These are phyloP conservation scores for Citrus mangshanensis DNA, from an alignment of 345 rosid genomes.

Conservation along the genomic window DNA sequence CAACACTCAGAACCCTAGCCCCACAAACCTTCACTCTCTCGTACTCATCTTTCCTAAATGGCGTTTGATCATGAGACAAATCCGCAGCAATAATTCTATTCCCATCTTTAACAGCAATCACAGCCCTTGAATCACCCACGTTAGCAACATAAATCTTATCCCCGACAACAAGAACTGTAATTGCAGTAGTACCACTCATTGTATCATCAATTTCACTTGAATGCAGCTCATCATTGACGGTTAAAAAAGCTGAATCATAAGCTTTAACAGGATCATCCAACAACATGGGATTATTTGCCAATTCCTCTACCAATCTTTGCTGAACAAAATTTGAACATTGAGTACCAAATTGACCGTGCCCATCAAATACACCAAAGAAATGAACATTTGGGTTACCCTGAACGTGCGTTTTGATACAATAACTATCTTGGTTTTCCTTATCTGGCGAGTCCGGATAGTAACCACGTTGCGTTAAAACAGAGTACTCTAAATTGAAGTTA, in stretches of 20 bases:
- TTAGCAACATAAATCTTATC: constrained; percentile 84
- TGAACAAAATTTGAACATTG: constrained; percentile 77
- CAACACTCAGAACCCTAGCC: constrained; percentile 86
- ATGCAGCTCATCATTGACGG: constrained; percentile 67
- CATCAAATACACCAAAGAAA: constrained; percentile 94
- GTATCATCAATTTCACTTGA: constrained; percentile 79
- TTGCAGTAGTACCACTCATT: constrained; percentile 93
- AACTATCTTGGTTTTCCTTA: constrained; percentile 85
- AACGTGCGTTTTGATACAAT: constrained; percentile 62
- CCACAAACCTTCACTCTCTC: constrained; percentile 91
- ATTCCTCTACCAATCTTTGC: constrained; percentile 64
- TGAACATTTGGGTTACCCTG: constrained; percentile 86
- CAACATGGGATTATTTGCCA: constrained; percentile 56
- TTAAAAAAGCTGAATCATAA: constrained; percentile 57
- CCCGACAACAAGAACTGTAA: constrained; percentile 83
- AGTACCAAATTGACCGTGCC: constrained; percentile 80
- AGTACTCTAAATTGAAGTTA: constrained; percentile 65
- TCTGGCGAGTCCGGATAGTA: constrained; percentile 83
- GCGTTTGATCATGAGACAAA: constrained; percentile 92
- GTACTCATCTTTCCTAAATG: constrained; percentile 87
- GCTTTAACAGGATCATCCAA: constrained; percentile 74
- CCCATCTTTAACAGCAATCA: constrained; percentile 65
- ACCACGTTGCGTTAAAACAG: constrained; percentile 73
- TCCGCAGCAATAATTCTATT: constrained; percentile 63
- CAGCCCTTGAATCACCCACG: constrained; percentile 99